Evolutionary conservation across 371 early-diverging fungal genomes (phyloP).

Genomic region (Syncephalis plumigaleata): DNA sequence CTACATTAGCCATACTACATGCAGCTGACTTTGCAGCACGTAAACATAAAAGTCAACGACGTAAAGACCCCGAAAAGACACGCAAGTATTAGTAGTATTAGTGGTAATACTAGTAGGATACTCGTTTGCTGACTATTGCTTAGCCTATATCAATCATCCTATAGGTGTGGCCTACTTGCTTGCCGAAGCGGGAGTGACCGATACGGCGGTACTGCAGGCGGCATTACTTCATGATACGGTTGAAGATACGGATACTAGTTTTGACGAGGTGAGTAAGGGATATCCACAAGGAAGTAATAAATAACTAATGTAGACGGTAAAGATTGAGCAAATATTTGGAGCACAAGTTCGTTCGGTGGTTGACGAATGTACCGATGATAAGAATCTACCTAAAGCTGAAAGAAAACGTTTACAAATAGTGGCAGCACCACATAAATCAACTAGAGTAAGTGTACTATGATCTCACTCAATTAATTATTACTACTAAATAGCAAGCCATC

Average conservation of each 20-base stretch:
- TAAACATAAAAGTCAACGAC: conserved; percentile 22
- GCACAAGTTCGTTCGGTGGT: conserved; percentile 19
- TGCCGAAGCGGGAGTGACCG: conserved; percentile 20
- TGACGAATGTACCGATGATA: conserved; percentile 29
- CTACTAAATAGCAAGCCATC: no score
- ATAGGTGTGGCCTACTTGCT: conserved; percentile 22
- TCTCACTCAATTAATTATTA: no score
- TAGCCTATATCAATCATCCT: conserved; percentile 35
- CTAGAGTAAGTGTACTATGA: conserved; percentile 9
- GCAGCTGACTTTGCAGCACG: conserved; percentile 22
- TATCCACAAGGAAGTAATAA: background rate
- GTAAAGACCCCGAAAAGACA: conserved; percentile 20
- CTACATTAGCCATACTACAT: conserved; percentile 12
- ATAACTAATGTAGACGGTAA: conserved; percentile 3
- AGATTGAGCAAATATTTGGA: conserved; percentile 22
- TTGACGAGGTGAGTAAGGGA: conserved; percentile 17
- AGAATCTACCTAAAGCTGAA: conserved; percentile 13
- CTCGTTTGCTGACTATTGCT: conserved; percentile 1
- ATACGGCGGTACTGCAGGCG: conserved; percentile 17
- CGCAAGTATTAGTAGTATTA: conserved; percentile 9
- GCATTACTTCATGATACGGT: conserved; percentile 39
- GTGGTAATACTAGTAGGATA: background rate
- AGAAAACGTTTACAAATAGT: conserved; percentile 19
- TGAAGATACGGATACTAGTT: conserved; percentile 33
- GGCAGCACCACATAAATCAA: conserved; percentile 18